These are phyloP conservation scores for Calocybe indica DNA, from an alignment of 768 basidiomycete genomes.

Conservation along the genomic window DNA sequence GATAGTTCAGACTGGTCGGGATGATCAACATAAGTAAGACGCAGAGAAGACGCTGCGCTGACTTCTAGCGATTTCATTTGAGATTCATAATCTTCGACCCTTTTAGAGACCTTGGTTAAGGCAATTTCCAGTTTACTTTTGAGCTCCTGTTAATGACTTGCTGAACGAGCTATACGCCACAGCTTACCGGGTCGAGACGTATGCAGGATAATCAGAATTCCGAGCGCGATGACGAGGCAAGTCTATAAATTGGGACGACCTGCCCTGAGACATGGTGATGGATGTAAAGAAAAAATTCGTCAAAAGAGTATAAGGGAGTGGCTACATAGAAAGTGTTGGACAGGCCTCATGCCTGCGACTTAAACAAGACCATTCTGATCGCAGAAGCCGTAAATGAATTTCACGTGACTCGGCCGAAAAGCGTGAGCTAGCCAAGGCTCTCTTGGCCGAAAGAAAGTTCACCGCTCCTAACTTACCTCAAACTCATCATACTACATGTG, in stretches of 20 bases:
- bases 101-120: conserved; percentile 40
- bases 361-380: conserved; percentile 20
- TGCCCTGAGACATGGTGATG: conserved; percentile 12
- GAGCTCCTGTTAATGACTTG: background rate
- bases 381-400: conserved; percentile 24
- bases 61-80: conserved; percentile 64
- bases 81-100: conserved; percentile 42
- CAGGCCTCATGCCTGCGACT: conserved; percentile 9
- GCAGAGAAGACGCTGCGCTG: conserved; percentile 5
- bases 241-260: conserved; percentile 10
- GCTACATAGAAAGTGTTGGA: background rate
- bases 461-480: too few species aligned
- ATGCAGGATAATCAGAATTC: conserved; percentile 11
- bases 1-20: conserved; percentile 50
- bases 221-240: conserved; percentile 1
- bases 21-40: conserved; percentile 2
- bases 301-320: background rate
- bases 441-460: too few species aligned
- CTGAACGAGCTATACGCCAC: background rate
- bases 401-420: conserved; percentile 20
- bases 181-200: conserved; percentile 15
- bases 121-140: conserved; percentile 40
- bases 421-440: too few species aligned
- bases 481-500: too few species aligned
- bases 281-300: conserved; percentile 4